Evolutionary conservation across 2,329 filamentous ascomycete genomes (phyloP), one percentile per base, ranked within the genome.

Genomic region (Curvularia sp.): DNA sequence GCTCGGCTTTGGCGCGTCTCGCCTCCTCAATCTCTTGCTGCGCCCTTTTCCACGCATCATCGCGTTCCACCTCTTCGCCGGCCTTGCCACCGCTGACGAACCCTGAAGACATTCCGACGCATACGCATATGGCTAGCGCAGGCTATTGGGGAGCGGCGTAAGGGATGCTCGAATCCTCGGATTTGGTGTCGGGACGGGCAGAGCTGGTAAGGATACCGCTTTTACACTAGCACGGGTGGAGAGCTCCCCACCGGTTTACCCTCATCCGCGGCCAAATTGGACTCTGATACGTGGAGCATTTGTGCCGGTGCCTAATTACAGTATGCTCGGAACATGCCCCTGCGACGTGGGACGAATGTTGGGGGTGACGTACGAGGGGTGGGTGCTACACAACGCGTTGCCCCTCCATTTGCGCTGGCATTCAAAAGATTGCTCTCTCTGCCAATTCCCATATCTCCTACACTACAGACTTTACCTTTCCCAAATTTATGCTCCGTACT

Each of bases 11-110:
- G 57, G 79, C 79, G 61, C 77, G 79, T 38, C 86, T 81, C 61
- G 87, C 84, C 10, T 83, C 83, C 18, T 89, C 88, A 18, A 93
- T 81, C 61, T 89, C 84, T 45, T 80, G 78, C 74, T 90, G 86
- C 12, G 88, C 89, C 32, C 81, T 80, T 63, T 86, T 84, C 89
- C 89, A 92, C 58, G 87, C 87, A 32, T 80, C 79, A 61, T 83
- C 79, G 65, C 80, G 77, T 57, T 75, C 68, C 8, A 59, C 64
- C 27, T 75, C 74, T 23, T 78, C 70, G 55, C 83, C 81, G 25
- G 74, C 70, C 1, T 78, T 81, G 28, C 82, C 82, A n/a, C 79
- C 82, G 39, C 81, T 81, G 34, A 84, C 80, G 67, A 85, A 84
- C 49, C 82, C 80, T 23, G 81, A 83, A 74, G 83, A 71, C 73